These are phyloP conservation scores for Pneumocystis jirovecii DNA, from an alignment of 1,139 yeast genomes.

Conservation along the genomic window DNA sequence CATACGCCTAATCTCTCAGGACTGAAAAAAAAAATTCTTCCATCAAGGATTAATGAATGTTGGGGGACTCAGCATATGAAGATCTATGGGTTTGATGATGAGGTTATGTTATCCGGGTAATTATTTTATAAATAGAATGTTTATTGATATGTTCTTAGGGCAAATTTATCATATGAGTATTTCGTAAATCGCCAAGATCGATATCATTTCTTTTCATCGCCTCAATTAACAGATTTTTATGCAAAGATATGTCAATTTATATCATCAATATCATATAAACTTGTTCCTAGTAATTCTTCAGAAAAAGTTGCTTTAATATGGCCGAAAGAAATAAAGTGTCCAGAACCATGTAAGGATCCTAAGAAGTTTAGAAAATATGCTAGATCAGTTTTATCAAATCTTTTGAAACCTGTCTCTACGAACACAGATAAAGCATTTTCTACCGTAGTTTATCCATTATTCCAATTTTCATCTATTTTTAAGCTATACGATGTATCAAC, in stretches of 20 bases:
- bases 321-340: constrained; percentile 23
- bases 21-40: constrained; percentile 46
- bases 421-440: constrained; percentile 7
- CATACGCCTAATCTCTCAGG: constrained; percentile 82
- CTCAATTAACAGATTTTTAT: constrained; percentile 54
- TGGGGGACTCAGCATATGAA: constrained; percentile 95
- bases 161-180: constrained; percentile 78
- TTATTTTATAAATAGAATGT: neutral
- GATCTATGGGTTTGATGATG: constrained; percentile 85
- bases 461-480: constrained; percentile 77
- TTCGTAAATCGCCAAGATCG: constrained; percentile 95
- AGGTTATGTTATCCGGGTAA: constrained; percentile 62
- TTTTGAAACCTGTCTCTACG: constrained; percentile 10
- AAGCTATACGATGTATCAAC: constrained; percentile 47
- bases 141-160: constrained; percentile 22
- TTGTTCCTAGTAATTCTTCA: constrained; percentile 23
- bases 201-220: constrained; percentile 55
- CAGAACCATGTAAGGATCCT: constrained; percentile 54
- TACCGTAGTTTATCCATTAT: constrained; percentile 66
- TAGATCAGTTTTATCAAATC: constrained; percentile 25
- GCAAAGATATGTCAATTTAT: constrained; percentile 52
- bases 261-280: constrained; percentile 52
- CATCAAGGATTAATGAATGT: constrained; percentile 79
- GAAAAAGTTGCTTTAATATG: neutral
- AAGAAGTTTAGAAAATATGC: constrained; percentile 46